Conservation (phyloP, 176 grass and related monocot species). For the Sorghum bicolor region Sorghum_bicolor_NCBIv3 NC_012874.2:70590501-70591000, state of each 20-base stretch:
- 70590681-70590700: not conserved
- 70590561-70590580: not conserved
- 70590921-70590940: not conserved
- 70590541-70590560: not conserved
- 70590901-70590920: not conserved
- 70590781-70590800: not conserved
- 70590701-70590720: not conserved
- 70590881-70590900: not conserved
- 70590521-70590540: too few species aligned
- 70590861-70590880: not conserved
- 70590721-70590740: not conserved
- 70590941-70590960: not conserved
- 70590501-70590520: too few species aligned
- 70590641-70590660: not conserved
- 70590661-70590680: not conserved
- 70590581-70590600: not conserved
- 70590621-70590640: not conserved
- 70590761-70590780: not conserved
- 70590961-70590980: not conserved
- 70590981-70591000: not conserved
- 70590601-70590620: not conserved
- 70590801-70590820: not conserved
- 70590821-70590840: not conserved
- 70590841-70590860: not conserved
- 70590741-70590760: not conserved